A percentile compares a stretch with the other conserved stretches of the same genome.
Evolutionary conservation across 345 rosid species (phyloP).

Genomic region (Murraya paniculata): DNA sequence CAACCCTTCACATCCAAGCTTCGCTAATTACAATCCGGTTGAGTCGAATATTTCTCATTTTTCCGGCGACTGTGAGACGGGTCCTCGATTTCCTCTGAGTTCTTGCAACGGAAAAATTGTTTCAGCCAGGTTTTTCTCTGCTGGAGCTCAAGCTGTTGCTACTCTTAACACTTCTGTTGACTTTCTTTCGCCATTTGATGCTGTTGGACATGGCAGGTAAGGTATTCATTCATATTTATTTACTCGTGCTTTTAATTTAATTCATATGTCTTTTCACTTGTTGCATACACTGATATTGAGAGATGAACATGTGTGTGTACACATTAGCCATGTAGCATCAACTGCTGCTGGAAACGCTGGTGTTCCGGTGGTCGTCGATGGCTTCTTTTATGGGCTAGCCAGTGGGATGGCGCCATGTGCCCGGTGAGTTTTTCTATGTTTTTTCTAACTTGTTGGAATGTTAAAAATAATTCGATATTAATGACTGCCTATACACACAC

Average conservation of each 20-base stretch:
- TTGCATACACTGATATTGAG: no score
- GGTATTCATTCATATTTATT: not conserved
- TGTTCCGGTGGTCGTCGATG: constrained; percentile 69
- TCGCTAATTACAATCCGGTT: constrained; percentile 42
- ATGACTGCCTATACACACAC: no score
- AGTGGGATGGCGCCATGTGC: constrained; percentile 92
- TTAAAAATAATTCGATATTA: no score
- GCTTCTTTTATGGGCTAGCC: constrained; percentile 67
- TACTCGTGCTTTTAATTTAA: no score
- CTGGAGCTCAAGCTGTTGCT: constrained; percentile 68
- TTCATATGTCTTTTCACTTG: not conserved
- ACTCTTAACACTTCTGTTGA: constrained; percentile 61
- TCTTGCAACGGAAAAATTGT: constrained; percentile 82
- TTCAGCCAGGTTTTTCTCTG: constrained; percentile 75
- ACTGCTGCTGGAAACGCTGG: constrained; percentile 76
- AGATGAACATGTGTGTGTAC: not conserved
- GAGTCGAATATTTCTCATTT: constrained; percentile 50
- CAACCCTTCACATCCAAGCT: constrained; percentile 74
- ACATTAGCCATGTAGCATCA: constrained; percentile 77
- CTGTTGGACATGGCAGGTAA: constrained; percentile 85
- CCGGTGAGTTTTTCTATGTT: constrained; percentile 32
- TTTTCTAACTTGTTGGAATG: no score
- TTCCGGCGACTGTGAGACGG: constrained; percentile 67
- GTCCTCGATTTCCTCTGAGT: constrained; percentile 50
- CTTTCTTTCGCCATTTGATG: constrained; percentile 77